Base-by-base conservation (phyloP, 441 rosid genomes). In the Aquilaria agallochum region DNA sequence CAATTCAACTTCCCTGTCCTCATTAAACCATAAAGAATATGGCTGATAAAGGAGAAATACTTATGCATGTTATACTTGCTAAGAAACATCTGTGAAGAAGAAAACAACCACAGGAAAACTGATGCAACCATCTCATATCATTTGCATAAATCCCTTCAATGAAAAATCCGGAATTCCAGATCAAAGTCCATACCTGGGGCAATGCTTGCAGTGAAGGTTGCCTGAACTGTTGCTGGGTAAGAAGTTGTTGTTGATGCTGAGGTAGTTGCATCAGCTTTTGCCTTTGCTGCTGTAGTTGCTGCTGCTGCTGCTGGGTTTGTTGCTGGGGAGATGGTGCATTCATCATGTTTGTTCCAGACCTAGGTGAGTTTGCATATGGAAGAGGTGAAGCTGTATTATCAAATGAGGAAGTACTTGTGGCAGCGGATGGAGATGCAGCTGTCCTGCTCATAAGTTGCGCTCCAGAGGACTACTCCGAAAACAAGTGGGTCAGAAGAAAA, bases 281-380 rank as follows among this genome's bases (percentile, higher is more conserved):
- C 72, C 97, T 86, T 77, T 86, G 92, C 31, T 74, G 84, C 9
- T 75, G 88, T 33, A 81, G 96, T 1, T 82, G 94, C n/a, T 76
- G 89, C 58, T 85, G 96, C 54, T 76, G 96, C 55, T 84, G 95
- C 31, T 78, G 89, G 30, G 65, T 50, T 63, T 89, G 89, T 60
- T 89, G 98, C 74, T 90, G 97, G 68, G 99, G 97, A 68, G 98
- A 95, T 57, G 95, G 90, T 12, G 83, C 79, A 63, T 86, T 95
- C 84, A 86, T 85, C 79, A 95, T 85, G 67, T 62, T 81, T 46
- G 93, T 65, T 58, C 86, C 83, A 42, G 98, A 88, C 68, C 92
- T 87, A 68, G 97, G 99, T 63, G 99, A 95, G 75, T 88, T 92
- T 60, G 96, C 85, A 80, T 92, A 92, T 64, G 75, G 90, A 60